phyloP scores from a whole-genome alignment of 2,329 filamentous ascomycete genomes.

The Pestalotiopsis sp. region DNA sequence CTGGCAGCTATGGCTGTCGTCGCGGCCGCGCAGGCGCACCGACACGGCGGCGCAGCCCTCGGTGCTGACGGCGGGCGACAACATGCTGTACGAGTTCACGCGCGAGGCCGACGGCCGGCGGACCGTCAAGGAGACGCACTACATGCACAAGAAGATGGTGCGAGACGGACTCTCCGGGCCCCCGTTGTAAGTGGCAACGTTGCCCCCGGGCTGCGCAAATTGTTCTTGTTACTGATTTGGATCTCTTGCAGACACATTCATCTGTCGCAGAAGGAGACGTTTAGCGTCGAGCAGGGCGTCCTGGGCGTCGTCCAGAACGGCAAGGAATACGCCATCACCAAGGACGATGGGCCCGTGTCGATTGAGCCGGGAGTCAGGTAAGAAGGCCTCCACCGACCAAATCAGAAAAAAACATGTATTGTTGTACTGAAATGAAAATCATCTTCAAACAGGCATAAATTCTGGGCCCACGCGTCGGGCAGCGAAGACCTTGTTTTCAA shows the following conservation, averaged over 20 bases:
- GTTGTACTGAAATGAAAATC: not conserved
- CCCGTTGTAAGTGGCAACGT: slow-evolving; percentile 17
- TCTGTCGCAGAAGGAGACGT: slow-evolving; percentile 20
- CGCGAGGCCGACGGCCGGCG: slow-evolving; percentile 12
- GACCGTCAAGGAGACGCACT: slow-evolving; percentile 20
- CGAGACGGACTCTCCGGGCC: slow-evolving; percentile 20
- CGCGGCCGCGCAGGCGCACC: slow-evolving; percentile 17
- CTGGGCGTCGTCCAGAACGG: slow-evolving; percentile 17
- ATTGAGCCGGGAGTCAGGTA: slow-evolving; percentile 19
- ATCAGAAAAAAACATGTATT: not conserved
- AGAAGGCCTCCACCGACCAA: not conserved
- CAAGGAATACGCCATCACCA: slow-evolving; percentile 14
- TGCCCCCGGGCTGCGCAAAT: too few species aligned
- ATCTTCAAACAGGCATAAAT: slow-evolving; percentile 17
- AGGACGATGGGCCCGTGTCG: slow-evolving; percentile 18
- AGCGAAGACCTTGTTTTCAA: slow-evolving; percentile 21
- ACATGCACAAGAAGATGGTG: slow-evolving; percentile 19
- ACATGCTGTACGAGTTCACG: slow-evolving; percentile 16
- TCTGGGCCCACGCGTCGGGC: slow-evolving; percentile 20
- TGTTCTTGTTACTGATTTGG: too few species aligned
- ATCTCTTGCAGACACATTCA: slow-evolving; percentile 20
- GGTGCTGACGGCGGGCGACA: slow-evolving; percentile 11
- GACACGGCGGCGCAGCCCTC: slow-evolving; percentile 3
- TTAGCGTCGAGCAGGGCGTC: slow-evolving; percentile 22
- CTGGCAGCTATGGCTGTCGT: slow-evolving; percentile 24